Base-by-base conservation (phyloP, 2,329 filamentous ascomycete genomes). In the Alternaria brassicae region DNA sequence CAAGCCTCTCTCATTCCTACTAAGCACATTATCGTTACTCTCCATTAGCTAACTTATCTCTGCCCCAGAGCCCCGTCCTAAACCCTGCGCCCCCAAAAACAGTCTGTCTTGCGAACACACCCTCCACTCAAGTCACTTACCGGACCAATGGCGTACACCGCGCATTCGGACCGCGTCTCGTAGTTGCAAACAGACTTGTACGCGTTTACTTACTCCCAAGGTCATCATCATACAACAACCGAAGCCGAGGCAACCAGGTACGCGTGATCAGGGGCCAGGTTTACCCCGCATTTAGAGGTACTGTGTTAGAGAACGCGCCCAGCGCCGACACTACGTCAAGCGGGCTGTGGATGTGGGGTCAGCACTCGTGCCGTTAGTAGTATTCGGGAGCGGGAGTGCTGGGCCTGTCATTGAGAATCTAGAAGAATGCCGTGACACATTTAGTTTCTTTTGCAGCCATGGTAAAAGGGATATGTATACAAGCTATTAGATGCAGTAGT, bases 241-340 rank as follows among this genome's bases (percentile, higher is more conserved):
- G 30, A 48, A 48, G 28, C 44, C 44, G 28, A 48, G 44, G 44
- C 44, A 36, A 25, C 21, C 44, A 23, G 23, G 23, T 10, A 36
- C 28, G 44, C 44, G 30, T 34, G 44, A 48, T 23, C 19, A 25
- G 15, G 15, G 44, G 28, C 21, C 19, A 48, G 7, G 13, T 23
- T 34, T 59, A 56, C 56, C 56, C 56, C 56, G 53, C 56, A 56
- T 42, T 56, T 40, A 39, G 45, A 51, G 51, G 52, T 37, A 27
- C 25, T 27, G 7, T 7, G 25, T 27, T 7, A 32, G n/a, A n/a
- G 15, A 10, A 37, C n/a, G 36, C 36, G 36, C 36, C n/a, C 36
- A 37, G 36, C 36, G n/a, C n/a, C 36, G n/a, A 19, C 17, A n/a
- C 28, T 47, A 47, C 44, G 44, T 47, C 44, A 23, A 23, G 44